Percentiles rank a stretch among this genome's conserved stretches.
These are phyloP conservation scores for Xylaria sp. DNA, from an alignment of 2,329 filamentous ascomycete genomes.

Conservation along the genomic window DNA sequence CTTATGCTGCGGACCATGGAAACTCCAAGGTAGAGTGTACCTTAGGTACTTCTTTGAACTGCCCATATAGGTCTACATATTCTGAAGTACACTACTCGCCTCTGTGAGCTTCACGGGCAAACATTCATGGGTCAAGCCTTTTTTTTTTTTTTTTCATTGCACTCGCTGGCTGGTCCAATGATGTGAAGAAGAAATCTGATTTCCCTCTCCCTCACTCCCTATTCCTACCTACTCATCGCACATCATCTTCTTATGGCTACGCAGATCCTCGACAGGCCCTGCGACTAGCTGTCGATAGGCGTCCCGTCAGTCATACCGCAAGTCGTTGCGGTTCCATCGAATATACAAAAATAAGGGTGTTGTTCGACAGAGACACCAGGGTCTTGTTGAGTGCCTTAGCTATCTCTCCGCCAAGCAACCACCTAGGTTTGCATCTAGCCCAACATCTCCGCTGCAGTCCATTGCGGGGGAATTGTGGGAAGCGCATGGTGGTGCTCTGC, in stretches of 20 bases:
- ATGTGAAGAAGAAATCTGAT: conserved; percentile 13
- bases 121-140: too few species aligned
- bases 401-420: conserved; percentile 13
- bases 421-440: too few species aligned
- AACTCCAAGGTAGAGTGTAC: too few species aligned
- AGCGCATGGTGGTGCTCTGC: too few species aligned
- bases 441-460: too few species aligned
- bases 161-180: conserved; percentile 9
- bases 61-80: too few species aligned
- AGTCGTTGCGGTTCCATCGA: conserved; percentile 15
- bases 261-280: conserved; percentile 6
- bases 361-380: conserved; percentile 13
- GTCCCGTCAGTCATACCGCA: conserved; percentile 14
- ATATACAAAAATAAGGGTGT: conserved; percentile 19
- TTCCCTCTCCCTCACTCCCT: conserved; percentile 5
- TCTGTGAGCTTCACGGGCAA: conserved; percentile 6
- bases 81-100: conserved; percentile 1
- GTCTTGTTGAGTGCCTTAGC: conserved; percentile 6
- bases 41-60: too few species aligned
- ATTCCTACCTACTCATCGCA: conserved; percentile 15
- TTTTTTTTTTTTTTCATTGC: conserved; percentile 13
- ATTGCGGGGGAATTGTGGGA: too few species aligned
- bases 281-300: conserved; percentile 12
- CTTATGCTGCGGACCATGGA: too few species aligned
- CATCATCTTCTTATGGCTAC: conserved; percentile 14